Evolutionary conservation across 768 basidiomycete species (phyloP).

Genomic region (Hericium erinaceus): DNA sequence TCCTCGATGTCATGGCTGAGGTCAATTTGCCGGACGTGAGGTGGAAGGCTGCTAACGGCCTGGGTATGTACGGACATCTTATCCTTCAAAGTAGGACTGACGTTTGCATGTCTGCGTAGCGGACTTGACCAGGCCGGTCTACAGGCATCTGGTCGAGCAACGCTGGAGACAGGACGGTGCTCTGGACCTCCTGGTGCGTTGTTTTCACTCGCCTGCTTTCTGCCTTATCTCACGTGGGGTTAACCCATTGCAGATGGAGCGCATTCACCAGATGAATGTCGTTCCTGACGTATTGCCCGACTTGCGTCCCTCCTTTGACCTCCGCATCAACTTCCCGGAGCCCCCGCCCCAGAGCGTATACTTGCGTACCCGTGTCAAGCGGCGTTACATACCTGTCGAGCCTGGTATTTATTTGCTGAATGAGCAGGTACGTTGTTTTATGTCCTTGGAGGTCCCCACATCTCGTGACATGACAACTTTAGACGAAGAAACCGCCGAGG

Average conservation of each 20-base stretch:
- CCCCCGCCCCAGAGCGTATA: constrained; percentile 20
- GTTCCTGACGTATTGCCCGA: constrained; percentile 77
- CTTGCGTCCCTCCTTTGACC: constrained; percentile 64
- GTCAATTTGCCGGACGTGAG: constrained; percentile 78
- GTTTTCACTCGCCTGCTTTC: not conserved
- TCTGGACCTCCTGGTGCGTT: constrained; percentile 70
- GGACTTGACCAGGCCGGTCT: constrained; percentile 58
- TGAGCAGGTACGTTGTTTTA: constrained; percentile 42
- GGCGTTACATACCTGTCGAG: constrained; percentile 39
- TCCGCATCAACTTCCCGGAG: constrained; percentile 53
- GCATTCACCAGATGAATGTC: constrained; percentile 84
- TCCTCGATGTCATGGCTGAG: constrained; percentile 72
- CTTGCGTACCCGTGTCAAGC: constrained; percentile 18
- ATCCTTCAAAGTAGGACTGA: not conserved
- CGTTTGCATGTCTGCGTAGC: constrained; percentile 25
- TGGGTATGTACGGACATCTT: constrained; percentile 41
- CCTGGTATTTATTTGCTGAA: constrained; percentile 64
- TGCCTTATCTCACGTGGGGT: not conserved
- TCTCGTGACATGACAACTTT: not conserved
- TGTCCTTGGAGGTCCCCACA: not conserved
- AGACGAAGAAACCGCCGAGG: constrained; percentile 60
- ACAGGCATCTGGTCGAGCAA: constrained; percentile 76
- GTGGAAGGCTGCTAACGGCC: constrained; percentile 71
- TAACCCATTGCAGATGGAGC: constrained; percentile 63
- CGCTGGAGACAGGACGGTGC: constrained; percentile 80